Conservation (phyloP, 2,329 filamentous ascomycete genomes). For the Colletotrichum sansevieriae region DNA sequence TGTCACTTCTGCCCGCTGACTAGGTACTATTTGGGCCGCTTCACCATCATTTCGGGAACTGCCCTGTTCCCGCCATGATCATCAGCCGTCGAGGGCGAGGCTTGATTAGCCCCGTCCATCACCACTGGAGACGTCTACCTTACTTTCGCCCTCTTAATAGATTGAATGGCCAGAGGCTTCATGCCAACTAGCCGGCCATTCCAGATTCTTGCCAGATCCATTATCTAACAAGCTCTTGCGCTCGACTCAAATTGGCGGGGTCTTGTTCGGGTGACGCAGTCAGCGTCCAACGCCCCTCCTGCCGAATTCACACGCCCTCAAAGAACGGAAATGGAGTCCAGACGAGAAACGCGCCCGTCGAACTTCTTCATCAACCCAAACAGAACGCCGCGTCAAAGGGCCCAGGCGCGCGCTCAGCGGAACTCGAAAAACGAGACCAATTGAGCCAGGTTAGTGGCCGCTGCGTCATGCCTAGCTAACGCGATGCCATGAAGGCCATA, state of each 20-base stretch:
- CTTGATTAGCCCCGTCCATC: constrained; percentile 33
- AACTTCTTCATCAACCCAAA: constrained; percentile 13
- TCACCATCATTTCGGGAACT: constrained; percentile 35
- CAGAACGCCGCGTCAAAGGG: not conserved
- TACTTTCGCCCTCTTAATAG: not conserved
- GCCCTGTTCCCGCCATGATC: constrained; percentile 39
- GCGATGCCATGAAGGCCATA: constrained; percentile 28
- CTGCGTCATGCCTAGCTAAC: constrained; percentile 38
- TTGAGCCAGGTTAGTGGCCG: constrained; percentile 31
- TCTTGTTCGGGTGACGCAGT: constrained; percentile 34
- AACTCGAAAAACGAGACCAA: constrained; percentile 6
- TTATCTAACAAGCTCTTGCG: not conserved
- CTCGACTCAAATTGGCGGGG: constrained; percentile 38
- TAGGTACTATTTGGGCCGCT: constrained; percentile 26
- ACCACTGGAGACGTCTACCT: constrained; percentile 7
- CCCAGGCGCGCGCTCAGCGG: constrained; percentile 22
- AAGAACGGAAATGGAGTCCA: constrained; percentile 20
- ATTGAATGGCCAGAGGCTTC: constrained; percentile 11
- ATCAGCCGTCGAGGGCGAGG: constrained; percentile 38
- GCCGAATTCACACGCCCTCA: constrained; percentile 15
- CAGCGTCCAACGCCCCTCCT: constrained; percentile 28
- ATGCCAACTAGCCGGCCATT: constrained; percentile 26
- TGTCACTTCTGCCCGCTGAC: constrained; percentile 33
- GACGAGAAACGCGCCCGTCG: constrained; percentile 23
- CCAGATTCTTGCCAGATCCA: constrained; percentile 26